Base-by-base conservation (phyloP, 306 rosid genomes). In the Glycine tomentella region DNA sequence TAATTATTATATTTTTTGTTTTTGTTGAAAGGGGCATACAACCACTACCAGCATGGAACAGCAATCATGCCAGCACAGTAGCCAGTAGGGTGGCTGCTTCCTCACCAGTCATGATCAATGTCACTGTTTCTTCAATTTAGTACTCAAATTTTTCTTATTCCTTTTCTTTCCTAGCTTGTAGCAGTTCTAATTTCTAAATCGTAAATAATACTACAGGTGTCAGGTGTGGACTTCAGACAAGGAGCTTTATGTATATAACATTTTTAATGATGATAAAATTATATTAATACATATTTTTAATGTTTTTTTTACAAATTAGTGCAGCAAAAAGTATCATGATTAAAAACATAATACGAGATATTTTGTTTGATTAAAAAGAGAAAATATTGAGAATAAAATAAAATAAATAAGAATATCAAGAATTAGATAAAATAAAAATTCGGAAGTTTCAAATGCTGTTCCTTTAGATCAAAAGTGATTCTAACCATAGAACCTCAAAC, bases 71-170 rank as follows among this genome's bases (percentile, higher is more conserved):
- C 66, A 61, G 40, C 66, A 61, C 40, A 25, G 2, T 25, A 25
- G n/a, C 11, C 20, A 3, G 45, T 12, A 7, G 8, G 4, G 15
- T 36, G 51, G 51, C 31, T 66, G 50, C 8, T 44, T 12, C 7
- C 7, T 20, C 66, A 5, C 5, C 15, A 11, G 45, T 63, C 69
- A 34, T 63, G 34, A 57, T 57, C 36, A 57, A 17, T 8, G 12
- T 57, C 12, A 17, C 64, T 61, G 38, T 57, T 57, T 74, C 52
- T 74, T 40, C 67, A 9, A 57, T 56, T 74, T 16, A 51, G 50
- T n/a, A 9, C 10, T 74, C 11, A 3, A 1, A 12, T 50, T 14
- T 53, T 33, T 12, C 13, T 7, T 3, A 0, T 34, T 34, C 7
- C n/a, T 59, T 62, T 63, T 25, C 65, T 33, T 9, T 52, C 16